These are phyloP conservation scores for Didymella keratinophila DNA, from an alignment of 2,329 filamentous ascomycete species.

Conservation along the genomic window DNA sequence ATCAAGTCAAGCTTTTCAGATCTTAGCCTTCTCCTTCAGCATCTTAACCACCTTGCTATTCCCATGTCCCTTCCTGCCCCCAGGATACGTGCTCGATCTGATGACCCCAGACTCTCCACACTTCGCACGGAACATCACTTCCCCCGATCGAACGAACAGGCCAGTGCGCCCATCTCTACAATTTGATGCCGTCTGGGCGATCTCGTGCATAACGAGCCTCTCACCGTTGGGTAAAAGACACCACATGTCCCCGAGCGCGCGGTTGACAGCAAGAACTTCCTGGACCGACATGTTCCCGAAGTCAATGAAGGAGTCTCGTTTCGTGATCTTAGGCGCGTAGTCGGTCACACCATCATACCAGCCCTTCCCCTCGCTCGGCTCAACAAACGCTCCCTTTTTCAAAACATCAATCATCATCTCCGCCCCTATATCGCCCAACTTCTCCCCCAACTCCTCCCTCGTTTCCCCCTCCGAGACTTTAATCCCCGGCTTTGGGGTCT, in stretches of 20 bases:
- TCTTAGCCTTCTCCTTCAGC: background rate
- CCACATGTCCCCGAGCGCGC: slow-evolving; percentile 74
- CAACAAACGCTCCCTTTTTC: slow-evolving; percentile 68
- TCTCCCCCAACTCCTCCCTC: slow-evolving; percentile 58
- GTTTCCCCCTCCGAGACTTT: slow-evolving; percentile 60
- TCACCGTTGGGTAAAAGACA: slow-evolving; percentile 49
- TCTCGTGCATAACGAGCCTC: slow-evolving; percentile 38
- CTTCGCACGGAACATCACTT: slow-evolving; percentile 12
- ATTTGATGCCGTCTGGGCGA: background rate
- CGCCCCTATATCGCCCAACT: slow-evolving; percentile 70
- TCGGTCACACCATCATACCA: slow-evolving; percentile 36
- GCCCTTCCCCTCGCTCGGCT: slow-evolving; percentile 59
- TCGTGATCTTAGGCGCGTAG: slow-evolving; percentile 77
- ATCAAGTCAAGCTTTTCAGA: no score
- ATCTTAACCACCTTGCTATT: slow-evolving; percentile 18
- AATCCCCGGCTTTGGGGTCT: slow-evolving; percentile 65
- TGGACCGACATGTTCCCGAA: slow-evolving; percentile 64
- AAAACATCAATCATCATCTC: slow-evolving; percentile 74
- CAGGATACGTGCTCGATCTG: slow-evolving; percentile 24
- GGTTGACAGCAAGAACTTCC: slow-evolving; percentile 63
- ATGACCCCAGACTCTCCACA: slow-evolving; percentile 13
- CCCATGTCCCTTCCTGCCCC: slow-evolving; percentile 18
- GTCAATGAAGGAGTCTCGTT: slow-evolving; percentile 68
- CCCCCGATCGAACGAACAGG: background rate
- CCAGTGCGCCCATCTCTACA: background rate